A percentile compares a stretch with the other conserved stretches of the same genome.
These are phyloP conservation scores for Teunomyces panamensis DNA, from an alignment of 805 yeast species.

Conservation along the genomic window DNA sequence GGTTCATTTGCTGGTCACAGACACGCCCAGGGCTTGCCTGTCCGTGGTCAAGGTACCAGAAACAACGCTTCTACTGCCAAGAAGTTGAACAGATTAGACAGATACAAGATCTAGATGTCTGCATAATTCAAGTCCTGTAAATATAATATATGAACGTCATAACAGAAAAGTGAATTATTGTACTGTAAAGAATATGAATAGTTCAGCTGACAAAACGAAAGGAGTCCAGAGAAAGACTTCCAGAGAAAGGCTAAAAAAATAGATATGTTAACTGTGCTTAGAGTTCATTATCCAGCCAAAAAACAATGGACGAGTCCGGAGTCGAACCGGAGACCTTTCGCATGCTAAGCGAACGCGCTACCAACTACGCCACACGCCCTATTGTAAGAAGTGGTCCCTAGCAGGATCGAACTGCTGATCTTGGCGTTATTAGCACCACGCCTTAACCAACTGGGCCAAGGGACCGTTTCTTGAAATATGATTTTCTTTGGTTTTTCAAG, in stretches of 20 bases:
- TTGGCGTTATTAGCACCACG: conserved; percentile 57
- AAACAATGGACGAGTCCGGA: conserved; percentile 66
- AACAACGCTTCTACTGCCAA: conserved; percentile 89
- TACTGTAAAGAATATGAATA: neutral
- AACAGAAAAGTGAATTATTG: neutral
- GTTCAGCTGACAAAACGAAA: neutral
- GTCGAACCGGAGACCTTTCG: conserved; percentile 72
- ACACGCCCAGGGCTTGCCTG: conserved; percentile 71
- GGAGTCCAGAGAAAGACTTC: no score
- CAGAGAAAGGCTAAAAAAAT: neutral
- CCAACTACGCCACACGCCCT: conserved; percentile 83
- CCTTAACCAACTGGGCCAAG: conserved; percentile 62
- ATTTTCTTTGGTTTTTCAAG: neutral
- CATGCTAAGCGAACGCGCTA: conserved; percentile 77
- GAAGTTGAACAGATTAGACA: conserved; percentile 74
- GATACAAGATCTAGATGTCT: conserved; percentile 29
- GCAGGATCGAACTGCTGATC: conserved; percentile 48
- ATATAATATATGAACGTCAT: conserved; percentile 1
- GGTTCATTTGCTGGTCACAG: conserved; percentile 88
- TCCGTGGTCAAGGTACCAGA: conserved; percentile 84
- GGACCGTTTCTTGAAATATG: conserved; percentile 29
- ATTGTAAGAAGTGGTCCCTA: conserved; percentile 19
- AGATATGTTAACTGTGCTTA: no score
- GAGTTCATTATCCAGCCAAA: conserved; percentile 10
- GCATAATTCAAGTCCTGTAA: neutral